Percentiles rank a stretch among this genome's conserved stretches.
These are phyloP conservation scores for Tephrocybe rancida DNA, from an alignment of 768 basidiomycete genomes.

Conservation along the genomic window DNA sequence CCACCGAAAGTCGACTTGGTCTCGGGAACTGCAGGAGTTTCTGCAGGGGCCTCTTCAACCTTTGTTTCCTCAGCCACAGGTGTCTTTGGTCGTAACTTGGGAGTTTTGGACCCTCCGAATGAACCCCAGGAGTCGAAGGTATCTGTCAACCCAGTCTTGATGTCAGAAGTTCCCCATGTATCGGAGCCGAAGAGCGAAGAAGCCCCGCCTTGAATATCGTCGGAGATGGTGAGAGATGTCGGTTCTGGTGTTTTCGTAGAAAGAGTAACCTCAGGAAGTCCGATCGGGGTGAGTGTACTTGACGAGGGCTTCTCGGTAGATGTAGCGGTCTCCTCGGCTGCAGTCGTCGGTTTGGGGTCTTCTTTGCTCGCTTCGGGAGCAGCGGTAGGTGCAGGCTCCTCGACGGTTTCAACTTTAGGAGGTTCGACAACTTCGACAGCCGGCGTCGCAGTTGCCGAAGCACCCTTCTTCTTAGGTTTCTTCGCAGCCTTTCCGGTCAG, in stretches of 20 bases:
- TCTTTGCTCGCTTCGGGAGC: constrained; percentile 20
- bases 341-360: constrained; percentile 18
- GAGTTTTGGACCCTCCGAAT: constrained; percentile 13
- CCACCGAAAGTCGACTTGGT: background rate
- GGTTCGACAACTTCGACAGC: constrained; percentile 8
- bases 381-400: constrained; percentile 1
- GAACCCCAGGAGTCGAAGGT: constrained; percentile 9
- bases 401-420: background rate
- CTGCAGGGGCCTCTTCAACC: constrained; percentile 4
- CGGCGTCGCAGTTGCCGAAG: constrained; percentile 14
- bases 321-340: background rate
- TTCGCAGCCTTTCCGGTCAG: constrained; percentile 10
- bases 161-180: constrained; percentile 5
- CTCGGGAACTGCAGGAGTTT: background rate
- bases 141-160: background rate
- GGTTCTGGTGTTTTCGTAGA: constrained; percentile 16
- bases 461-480: constrained; percentile 16
- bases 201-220: constrained; percentile 9
- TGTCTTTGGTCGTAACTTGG: constrained; percentile 15
- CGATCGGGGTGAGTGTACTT: constrained; percentile 14
- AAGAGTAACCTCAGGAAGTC: constrained; percentile 18
- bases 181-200: constrained; percentile 15
- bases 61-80: constrained; percentile 9
- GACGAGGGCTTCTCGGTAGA: constrained; percentile 12
- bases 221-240: background rate